A percentile compares a stretch with the other conserved stretches of the same genome.
Conservation (phyloP, 768 basidiomycete genomes). For the Hygrocybe punicea region DNA sequence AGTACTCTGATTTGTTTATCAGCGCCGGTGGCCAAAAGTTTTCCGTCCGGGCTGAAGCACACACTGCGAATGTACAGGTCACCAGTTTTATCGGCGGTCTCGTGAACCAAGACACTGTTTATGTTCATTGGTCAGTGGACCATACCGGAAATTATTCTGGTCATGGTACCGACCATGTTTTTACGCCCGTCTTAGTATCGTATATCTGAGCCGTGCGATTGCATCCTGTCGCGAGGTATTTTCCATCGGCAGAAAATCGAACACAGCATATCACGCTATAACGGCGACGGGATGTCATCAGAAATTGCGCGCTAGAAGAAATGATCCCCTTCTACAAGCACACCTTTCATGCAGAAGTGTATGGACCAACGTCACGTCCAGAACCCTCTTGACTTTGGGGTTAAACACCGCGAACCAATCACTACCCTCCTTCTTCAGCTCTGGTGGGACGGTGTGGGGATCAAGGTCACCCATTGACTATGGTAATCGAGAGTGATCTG, state of each 20-base stretch:
- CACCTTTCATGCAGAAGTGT: constrained; percentile 82
- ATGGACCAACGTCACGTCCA: constrained; percentile 76
- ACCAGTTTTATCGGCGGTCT: constrained; percentile 61
- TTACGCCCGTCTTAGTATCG: constrained; percentile 82
- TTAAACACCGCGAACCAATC: constrained; percentile 91
- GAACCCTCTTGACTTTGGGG: constrained; percentile 62
- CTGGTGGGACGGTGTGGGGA: constrained; percentile 45
- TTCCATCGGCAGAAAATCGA: constrained; percentile 90
- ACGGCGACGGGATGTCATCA: no score
- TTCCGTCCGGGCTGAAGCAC: constrained; percentile 90
- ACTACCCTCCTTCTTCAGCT: constrained; percentile 60
- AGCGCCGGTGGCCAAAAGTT: constrained; percentile 88
- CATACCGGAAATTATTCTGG: no score
- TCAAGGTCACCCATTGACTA: constrained; percentile 55
- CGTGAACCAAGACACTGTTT: constrained; percentile 71
- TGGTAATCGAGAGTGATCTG: no score
- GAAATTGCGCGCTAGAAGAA: constrained; percentile 9
- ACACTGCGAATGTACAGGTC: constrained; percentile 94
- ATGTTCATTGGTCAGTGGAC: no score
- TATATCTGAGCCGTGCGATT: constrained; percentile 96
- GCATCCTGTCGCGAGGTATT: constrained; percentile 87
- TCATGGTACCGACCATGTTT: constrained; percentile 83
- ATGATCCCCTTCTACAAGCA: no score
- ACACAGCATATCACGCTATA: constrained; percentile 77
- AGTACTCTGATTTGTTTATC: constrained; percentile 91